Base-by-base conservation (phyloP, 345 rosid species). In the Tarenaya hassleriana region DNA sequence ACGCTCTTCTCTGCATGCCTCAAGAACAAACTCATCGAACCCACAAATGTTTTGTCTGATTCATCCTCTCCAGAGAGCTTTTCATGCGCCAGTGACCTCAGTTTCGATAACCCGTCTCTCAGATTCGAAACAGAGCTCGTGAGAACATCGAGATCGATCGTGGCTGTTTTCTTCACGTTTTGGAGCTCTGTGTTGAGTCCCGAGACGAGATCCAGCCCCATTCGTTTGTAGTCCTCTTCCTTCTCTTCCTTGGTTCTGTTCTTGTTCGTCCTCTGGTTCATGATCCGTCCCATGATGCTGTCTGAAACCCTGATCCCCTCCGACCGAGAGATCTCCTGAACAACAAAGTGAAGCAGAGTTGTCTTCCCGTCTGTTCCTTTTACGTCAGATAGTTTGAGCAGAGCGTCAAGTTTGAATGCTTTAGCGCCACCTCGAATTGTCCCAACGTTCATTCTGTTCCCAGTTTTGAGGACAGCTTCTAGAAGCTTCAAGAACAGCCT, bases 381-480 rank as follows among this genome's bases (percentile, higher is more conserved):
- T 2, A 92, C 87, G 56, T 92, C 98, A 10, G 98, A 73, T 13
- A 92, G 95, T 50, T 88, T 92, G 12, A 92, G 96, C 16, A 92
- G 81, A 3, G 96, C 77, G n/a, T 85, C 96, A 2, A 92, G 95
- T 73, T 88, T 92, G 77, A 92, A 92, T 18, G 96, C 98, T 75
- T 46, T 78, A 0, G 98, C 98, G 1, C 95, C 98, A 11, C 98
- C 98, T 40, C 98, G 73, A 50, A 88, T 81, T 1, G 98, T 92
- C 48, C 98, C 98, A 3, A 88, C 84, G 45, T 92, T 92, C 98
- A 92, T 88, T 19, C 96, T 64, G 63, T 92, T 92, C 11, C 98
- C 95, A 1, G 96, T 92, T 67, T 92, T 92, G 9, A 92, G 79
- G 4, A 92, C 97, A 7, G 97, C 90, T 74, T 92, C 97, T 1